Evolutionary conservation across 2,329 filamentous ascomycete genomes (phyloP), one percentile per base, ranked within the genome.

Genomic region (Claviceps humidiphila): DNA sequence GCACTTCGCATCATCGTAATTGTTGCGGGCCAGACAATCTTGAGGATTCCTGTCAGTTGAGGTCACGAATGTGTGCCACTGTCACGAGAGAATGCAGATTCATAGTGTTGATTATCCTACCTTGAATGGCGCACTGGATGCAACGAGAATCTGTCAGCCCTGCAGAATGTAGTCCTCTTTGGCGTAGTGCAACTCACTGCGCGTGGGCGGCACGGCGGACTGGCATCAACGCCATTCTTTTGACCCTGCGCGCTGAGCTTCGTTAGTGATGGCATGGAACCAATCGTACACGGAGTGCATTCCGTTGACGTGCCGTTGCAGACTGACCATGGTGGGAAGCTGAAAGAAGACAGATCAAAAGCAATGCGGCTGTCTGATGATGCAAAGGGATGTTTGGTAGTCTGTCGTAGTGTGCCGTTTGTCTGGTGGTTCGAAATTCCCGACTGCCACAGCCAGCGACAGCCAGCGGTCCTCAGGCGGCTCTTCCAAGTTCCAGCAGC

Each of bases 21-120:
- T 82, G 66, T 90, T 90, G 68, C 83, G 91, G 47, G 80, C 81
- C 56, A 98, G 74, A 63, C 93, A 98, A 60, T 84, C 89, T 95
- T 37, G n/a, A 16, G 47, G n/a, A 53, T 17, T 17, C 30, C 54
- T 26, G 54, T 51, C 41, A 42, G 30, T 44, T 20, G 8, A 13
- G 16, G 22, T 1, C 20, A 22, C 16, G 41, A 6, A 14, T 43
- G 41, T 43, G 11, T 16, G 11, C 5, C 20, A 13, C 20, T 24
- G 20, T 43, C 4, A 22, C 3, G 11, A 24, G 11, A 11, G n/a
- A 16, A 7, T 7, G 2, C 40, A 34, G 14, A 3, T 16, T 24
- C 24, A 49, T 5, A n/a, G 20, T 14, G 11, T 13, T 49, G 30
- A 34, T 11, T 41, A 3, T 22, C 54, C 16, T 61, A 93, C 90